These are phyloP conservation scores for Suillus decipiens DNA, from an alignment of 768 basidiomycete genomes.

Conservation along the genomic window DNA sequence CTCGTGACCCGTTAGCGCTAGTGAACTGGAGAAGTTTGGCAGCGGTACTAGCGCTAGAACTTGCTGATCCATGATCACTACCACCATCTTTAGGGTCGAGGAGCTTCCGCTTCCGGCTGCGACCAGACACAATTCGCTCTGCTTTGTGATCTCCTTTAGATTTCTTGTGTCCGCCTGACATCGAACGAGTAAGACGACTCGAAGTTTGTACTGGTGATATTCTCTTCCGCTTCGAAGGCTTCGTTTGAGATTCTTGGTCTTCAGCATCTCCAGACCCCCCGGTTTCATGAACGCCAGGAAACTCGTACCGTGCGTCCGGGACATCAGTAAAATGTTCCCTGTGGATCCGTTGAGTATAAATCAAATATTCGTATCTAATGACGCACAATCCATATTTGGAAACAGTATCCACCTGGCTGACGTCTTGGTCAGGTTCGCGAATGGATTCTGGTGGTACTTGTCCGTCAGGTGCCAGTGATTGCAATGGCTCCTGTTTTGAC, in stretches of 20 bases:
- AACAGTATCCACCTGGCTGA: not conserved
- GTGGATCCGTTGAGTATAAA: not conserved
- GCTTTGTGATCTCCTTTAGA: slow-evolving; percentile 21
- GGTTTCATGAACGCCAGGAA: not conserved
- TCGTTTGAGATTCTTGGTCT: not conserved
- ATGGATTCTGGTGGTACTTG: not conserved
- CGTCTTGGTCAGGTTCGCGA: not conserved
- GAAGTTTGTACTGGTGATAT: slow-evolving; percentile 14
- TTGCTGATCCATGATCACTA: slow-evolving; percentile 32
- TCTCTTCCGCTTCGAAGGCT: slow-evolving; percentile 29
- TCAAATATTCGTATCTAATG: not conserved
- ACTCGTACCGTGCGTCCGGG: not conserved
- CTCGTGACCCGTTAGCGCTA: slow-evolving; percentile 33
- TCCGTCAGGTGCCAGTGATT: too few species aligned
- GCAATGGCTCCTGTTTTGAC: not conserved
- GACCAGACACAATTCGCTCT: slow-evolving; percentile 37
- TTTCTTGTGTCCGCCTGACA: slow-evolving; percentile 15
- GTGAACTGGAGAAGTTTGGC: slow-evolving; percentile 35
- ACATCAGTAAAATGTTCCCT: not conserved
- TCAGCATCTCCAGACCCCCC: not conserved
- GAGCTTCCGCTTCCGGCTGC: slow-evolving; percentile 7
- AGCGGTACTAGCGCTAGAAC: slow-evolving; percentile 41
- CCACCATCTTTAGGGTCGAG: slow-evolving; percentile 18
- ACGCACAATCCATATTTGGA: not conserved
- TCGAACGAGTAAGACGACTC: slow-evolving; percentile 26